Evolutionary conservation across 2,329 filamentous ascomycete genomes (phyloP), one percentile per base, ranked within the genome.

Genomic region (Paraphoma sp.): DNA sequence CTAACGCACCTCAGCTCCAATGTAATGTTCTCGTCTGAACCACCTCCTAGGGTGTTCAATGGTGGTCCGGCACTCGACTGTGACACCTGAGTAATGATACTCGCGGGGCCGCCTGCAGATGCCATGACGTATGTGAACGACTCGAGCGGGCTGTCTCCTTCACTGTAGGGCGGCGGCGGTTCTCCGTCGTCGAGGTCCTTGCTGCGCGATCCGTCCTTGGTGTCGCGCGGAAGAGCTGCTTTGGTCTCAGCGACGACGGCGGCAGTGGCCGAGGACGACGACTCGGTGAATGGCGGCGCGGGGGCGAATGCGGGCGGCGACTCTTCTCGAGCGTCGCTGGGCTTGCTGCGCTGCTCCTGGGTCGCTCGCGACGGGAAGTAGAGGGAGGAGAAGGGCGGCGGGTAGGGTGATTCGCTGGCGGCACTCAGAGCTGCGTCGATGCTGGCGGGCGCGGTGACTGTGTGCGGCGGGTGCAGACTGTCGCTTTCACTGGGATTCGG

Each of bases 61-160:
- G 93, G 91, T 70, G 93, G 91, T 18, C 86, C 93, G 65, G 90
- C 90, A 55, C 71, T 72, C 23, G 69, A 65, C 80, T 99, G 95
- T 76, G 96, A 93, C 70, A 99, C 95, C 82, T 99, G 95, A 80
- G 95, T 99, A 81, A 99, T 96, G 76, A 99, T 97, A 86, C 95
- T 98, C 82, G 93, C 90, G 70, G 93, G 91, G 82, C 93, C 94
- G 84, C 94, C 94, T 80, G 94, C 93, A 77, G 93, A 91, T 80
- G 95, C 93, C 95, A 99, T 99, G 77, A 97, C 87, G 86, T 96
- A 99, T 70, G 90, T 89, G 75, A 99, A 99, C 55, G 92, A 92
- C 59, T 90, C 86, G 76, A 99, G 87, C 61, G 95, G 95, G 82
- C 92, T 97, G 59, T 88, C 90, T 70, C 94, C 93, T 86, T 98